Base-by-base conservation (phyloP, 306 rosid genomes). In the Trifolium dubium region DNA sequence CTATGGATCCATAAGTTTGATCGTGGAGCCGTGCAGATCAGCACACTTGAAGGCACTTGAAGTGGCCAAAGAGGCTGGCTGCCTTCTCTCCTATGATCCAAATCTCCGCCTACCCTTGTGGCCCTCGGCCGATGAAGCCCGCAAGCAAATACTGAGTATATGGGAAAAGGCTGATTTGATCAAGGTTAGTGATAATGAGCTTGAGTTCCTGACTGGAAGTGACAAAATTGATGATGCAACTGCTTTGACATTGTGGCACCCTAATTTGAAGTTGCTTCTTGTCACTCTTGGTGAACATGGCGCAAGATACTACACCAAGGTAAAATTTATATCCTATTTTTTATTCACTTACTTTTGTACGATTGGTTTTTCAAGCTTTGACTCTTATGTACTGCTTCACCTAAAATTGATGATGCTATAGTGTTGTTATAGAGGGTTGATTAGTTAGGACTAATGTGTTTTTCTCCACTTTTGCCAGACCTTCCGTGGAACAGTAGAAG, bases 11-110 rank as follows among this genome's bases (percentile, higher is more conserved):
- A 90, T 92, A 46, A 90, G 98, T 67, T 86, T 92, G 96, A 92
- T 92, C 41, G 98, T 88, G 82, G 98, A 92, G 89, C 97, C 98
- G 72, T 90, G 97, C 83, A 85, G 98, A 79, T 89, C 98, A 4
- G 96, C 98, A 8, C 98, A 92, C 79, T 35, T 92, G 17, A 90
- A 82, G 86, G 98, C 98, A 39, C 80, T 92, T 88, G 82, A 92
- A 64, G 90, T 79, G 37, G 97, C 98, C 4, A 92, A 82, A 69
- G 94, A 92, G 0, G 98, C 97, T 3, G 98, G 98, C 2, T 85
- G 85, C 15, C 75, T 90, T 2, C 93, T 92, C 15, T 92, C 97
- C 3, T 92, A 92, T 53, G 98, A 92, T 50, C 98, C 98, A 0
- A 92, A 92, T 83, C 85, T 92, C 2, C 69, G 98, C n/a, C 73